Evolutionary conservation across 495 filamentous ascomycete genomes (phyloP).

Genomic region (Talaromyces adpressus): DNA sequence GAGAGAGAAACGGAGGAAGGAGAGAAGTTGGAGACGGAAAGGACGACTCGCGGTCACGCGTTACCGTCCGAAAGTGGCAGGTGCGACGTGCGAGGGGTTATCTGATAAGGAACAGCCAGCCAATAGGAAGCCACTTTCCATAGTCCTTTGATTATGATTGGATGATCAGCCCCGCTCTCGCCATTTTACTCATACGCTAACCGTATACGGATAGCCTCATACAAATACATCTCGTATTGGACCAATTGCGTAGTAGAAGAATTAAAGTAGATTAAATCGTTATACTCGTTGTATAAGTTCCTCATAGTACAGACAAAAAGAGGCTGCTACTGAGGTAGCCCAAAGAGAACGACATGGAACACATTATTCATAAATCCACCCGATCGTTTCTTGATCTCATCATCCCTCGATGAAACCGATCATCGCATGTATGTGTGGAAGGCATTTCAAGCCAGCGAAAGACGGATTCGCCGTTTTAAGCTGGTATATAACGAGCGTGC

Average conservation of each 20-base stretch:
- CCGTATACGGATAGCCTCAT: background rate
- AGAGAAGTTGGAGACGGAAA: background rate
- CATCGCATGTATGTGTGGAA: background rate
- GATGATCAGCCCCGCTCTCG: background rate
- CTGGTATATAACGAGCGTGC: background rate
- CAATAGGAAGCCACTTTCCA: background rate
- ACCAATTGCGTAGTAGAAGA: background rate
- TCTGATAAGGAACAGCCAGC: background rate
- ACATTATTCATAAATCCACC: background rate
- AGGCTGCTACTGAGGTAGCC: background rate
- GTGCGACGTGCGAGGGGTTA: background rate
- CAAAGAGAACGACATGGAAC: background rate
- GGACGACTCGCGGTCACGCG: background rate
- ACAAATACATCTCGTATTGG: background rate
- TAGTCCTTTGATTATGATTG: background rate
- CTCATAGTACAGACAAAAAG: background rate
- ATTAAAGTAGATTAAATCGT: background rate
- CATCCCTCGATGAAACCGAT: background rate
- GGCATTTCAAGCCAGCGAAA: background rate
- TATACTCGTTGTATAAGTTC: too few species aligned
- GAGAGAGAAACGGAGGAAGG: background rate
- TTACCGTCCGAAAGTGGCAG: background rate
- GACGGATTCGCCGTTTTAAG: background rate
- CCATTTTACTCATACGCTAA: background rate
- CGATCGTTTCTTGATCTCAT: too few species aligned